phyloP scores from a whole-genome alignment of 345 rosid genomes.

The Melaleuca alternifolia region DNA sequence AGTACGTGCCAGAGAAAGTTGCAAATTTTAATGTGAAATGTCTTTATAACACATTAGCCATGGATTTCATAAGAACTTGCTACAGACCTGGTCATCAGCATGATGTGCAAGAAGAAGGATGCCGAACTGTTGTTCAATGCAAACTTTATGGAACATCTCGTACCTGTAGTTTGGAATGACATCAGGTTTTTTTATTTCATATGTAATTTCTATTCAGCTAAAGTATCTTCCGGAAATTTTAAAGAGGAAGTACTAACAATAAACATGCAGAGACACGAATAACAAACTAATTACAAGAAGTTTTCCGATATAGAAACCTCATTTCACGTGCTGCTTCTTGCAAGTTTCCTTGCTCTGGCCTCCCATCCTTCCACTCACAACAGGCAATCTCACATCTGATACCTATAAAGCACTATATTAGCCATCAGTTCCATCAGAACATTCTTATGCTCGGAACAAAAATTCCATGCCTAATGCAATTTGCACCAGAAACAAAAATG shows the following conservation, averaged over 20 bases:
- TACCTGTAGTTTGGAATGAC: slow-evolving; percentile 34
- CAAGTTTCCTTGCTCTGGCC: slow-evolving; percentile 75
- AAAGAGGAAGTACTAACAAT: neutral
- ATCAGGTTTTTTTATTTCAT: neutral
- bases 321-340: slow-evolving; percentile 87
- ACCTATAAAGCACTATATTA: slow-evolving; percentile 41
- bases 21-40: neutral
- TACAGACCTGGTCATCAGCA: slow-evolving; percentile 80
- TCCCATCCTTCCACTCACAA: slow-evolving; percentile 77
- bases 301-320: slow-evolving; percentile 29
- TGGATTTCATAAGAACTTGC: neutral
- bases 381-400: slow-evolving; percentile 74
- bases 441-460: neutral
- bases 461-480: neutral
- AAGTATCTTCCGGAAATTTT: neutral
- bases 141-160: slow-evolving; percentile 51
- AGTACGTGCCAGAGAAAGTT: neutral
- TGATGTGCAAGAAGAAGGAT: slow-evolving; percentile 92
- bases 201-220: neutral
- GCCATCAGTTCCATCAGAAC: slow-evolving; percentile 7
- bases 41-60: neutral
- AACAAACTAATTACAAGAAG: neutral
- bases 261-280: neutral
- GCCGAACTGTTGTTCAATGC: slow-evolving; percentile 38
- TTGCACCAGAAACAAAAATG: neutral